phyloP scores from a whole-genome alignment of 257 asterid species.

The Galeopsis tetrahit region DNA sequence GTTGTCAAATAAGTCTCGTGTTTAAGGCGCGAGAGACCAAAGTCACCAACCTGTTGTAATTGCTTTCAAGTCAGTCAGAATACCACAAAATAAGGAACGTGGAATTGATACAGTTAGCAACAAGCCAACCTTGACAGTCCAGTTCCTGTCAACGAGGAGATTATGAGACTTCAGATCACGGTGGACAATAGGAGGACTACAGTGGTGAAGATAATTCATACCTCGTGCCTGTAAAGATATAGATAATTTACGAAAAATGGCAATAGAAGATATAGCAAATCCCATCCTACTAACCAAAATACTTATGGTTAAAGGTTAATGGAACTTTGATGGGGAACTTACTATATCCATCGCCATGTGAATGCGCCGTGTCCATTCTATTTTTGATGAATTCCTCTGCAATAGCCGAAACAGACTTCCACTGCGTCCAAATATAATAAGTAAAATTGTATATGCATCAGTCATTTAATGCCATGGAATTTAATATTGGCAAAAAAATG shows the following conservation, averaged over 20 bases:
- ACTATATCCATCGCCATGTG: constrained; percentile 95
- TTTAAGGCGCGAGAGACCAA: constrained; percentile 93
- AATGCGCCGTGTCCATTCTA: constrained; percentile 86
- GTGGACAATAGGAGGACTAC: constrained; percentile 87
- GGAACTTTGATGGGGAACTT: constrained; percentile 50
- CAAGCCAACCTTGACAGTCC: constrained; percentile 88
- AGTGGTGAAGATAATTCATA: constrained; percentile 92
- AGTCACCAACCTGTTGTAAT: constrained; percentile 86
- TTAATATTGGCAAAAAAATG: not conserved
- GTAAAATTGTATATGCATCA: constrained; percentile 15
- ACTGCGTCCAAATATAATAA: constrained; percentile 46
- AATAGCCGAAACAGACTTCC: constrained; percentile 90
- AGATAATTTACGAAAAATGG: constrained; percentile 13
- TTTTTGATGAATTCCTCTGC: constrained; percentile 71
- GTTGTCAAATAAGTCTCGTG: constrained; percentile 85
- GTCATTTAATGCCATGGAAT: constrained; percentile 2
- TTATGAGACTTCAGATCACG: constrained; percentile 96
- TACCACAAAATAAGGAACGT: constrained; percentile 27
- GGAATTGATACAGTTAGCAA: constrained; percentile 7
- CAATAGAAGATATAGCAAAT: constrained; percentile 1
- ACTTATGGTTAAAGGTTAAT: constrained; percentile 2
- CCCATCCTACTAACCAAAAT: not conserved
- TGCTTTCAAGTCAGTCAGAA: constrained; percentile 9
- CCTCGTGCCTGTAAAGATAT: constrained; percentile 77
- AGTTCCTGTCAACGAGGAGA: constrained; percentile 96